Conservation (phyloP, 2,329 filamentous ascomycete genomes). For the Fusarium odoratissimum region DNA sequence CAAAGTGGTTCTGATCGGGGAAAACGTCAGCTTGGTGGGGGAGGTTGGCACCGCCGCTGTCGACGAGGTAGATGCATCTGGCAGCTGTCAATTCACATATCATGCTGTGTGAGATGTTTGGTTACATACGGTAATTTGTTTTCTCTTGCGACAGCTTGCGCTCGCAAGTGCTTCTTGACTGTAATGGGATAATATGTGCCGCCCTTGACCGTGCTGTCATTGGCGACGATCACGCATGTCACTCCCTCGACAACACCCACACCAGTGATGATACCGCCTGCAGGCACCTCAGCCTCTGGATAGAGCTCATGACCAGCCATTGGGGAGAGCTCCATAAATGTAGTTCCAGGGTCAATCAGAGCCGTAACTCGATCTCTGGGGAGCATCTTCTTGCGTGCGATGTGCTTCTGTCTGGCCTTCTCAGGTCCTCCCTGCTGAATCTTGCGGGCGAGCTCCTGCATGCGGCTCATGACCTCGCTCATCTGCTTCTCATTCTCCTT, state of each 20-base stretch:
- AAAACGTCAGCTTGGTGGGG: slow-evolving; percentile 97
- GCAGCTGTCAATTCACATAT: slow-evolving; percentile 2
- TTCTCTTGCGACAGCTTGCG: slow-evolving; percentile 89
- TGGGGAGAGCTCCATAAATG: slow-evolving; percentile 94
- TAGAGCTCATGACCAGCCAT: slow-evolving; percentile 90
- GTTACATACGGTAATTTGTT: slow-evolving; percentile 75
- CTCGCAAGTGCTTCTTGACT: slow-evolving; percentile 95
- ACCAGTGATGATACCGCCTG: slow-evolving; percentile 92
- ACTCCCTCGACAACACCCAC: slow-evolving; percentile 92
- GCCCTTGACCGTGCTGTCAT: slow-evolving; percentile 97
- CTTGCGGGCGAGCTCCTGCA: slow-evolving; percentile 76
- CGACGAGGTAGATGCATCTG: slow-evolving; percentile 93
- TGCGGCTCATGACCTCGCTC: slow-evolving; percentile 74
- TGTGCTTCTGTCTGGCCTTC: slow-evolving; percentile 88
- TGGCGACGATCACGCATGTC: slow-evolving; percentile 91
- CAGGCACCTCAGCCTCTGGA: slow-evolving; percentile 85
- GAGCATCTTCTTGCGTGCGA: slow-evolving; percentile 92
- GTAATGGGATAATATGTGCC: slow-evolving; percentile 98
- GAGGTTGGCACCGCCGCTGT: slow-evolving; percentile 94
- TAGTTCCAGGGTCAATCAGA: slow-evolving; percentile 87
- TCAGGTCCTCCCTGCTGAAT: slow-evolving; percentile 81
- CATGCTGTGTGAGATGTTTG: neutral
- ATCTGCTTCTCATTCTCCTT: slow-evolving; percentile 84
- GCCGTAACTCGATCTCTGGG: slow-evolving; percentile 89
- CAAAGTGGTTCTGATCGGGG: slow-evolving; percentile 93